phyloP scores from a whole-genome alignment of 768 basidiomycete genomes.

The Rhodotorula paludigena region DNA sequence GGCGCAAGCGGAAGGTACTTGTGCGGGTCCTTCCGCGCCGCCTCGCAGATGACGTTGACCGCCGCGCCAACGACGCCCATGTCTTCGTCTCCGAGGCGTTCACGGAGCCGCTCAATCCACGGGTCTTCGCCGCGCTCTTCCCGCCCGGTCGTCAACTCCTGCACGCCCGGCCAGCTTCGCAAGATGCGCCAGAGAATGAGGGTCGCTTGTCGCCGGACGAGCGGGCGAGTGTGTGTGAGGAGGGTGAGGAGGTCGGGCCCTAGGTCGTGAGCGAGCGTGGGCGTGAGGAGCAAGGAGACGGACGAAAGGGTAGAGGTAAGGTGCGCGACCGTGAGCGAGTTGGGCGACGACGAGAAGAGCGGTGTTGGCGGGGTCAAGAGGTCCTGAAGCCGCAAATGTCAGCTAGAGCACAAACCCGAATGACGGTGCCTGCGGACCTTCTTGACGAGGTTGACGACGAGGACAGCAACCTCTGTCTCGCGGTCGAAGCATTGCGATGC shows the following conservation, averaged over 20 bases:
- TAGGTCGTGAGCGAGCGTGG: constrained; percentile 86
- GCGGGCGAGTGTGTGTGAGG: constrained; percentile 80
- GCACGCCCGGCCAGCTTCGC: constrained; percentile 73
- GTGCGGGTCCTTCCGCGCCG: constrained; percentile 70
- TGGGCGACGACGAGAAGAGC: constrained; percentile 24
- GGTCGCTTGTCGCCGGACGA: constrained; percentile 85
- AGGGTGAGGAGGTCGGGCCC: constrained; percentile 76
- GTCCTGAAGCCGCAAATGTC: constrained; percentile 52
- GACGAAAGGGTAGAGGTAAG: constrained; percentile 46
- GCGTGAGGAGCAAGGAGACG: constrained; percentile 58
- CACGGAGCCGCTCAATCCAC: constrained; percentile 41
- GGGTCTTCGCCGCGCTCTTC: constrained; percentile 55
- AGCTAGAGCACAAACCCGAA: no score
- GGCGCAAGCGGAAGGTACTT: constrained; percentile 85
- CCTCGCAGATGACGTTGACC: constrained; percentile 88
- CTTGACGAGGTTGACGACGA: constrained; percentile 91
- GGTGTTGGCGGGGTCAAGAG: constrained; percentile 49
- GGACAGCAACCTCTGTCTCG: constrained; percentile 94
- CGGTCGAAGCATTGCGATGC: constrained; percentile 84
- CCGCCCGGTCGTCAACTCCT: constrained; percentile 57
- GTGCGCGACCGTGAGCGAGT: constrained; percentile 33
- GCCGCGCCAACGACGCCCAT: constrained; percentile 76
- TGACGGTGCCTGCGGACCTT: constrained; percentile 65
- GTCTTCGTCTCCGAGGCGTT: constrained; percentile 49
- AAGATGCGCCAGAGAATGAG: constrained; percentile 75